Conservation (phyloP, 2,329 filamentous ascomycete species). For the Scedosporium minutisporum region DNA sequence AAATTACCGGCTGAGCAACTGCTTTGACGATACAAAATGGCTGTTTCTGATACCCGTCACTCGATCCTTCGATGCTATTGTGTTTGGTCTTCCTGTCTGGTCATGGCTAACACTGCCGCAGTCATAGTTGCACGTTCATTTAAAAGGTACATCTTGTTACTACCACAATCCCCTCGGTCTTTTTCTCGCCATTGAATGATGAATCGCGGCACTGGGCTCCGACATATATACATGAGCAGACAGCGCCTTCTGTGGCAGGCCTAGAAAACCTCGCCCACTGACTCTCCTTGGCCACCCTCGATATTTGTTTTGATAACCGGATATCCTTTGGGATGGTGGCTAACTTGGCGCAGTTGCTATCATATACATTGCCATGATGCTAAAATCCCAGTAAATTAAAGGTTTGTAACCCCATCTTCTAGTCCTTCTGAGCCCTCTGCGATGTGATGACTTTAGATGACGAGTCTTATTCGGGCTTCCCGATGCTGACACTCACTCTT, state of each 20-base stretch:
- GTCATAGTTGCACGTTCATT: constrained; percentile 11
- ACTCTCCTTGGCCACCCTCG: constrained; percentile 26
- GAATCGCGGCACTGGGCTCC: constrained; percentile 94
- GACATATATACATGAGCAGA: constrained; percentile 63
- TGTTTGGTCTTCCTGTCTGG: background rate
- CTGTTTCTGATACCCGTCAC: constrained; percentile 62
- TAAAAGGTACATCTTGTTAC: constrained; percentile 7
- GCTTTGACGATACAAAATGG: constrained; percentile 73
- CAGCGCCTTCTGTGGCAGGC: constrained; percentile 91
- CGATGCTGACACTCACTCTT: constrained; percentile 59
- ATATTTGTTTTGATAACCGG: background rate
- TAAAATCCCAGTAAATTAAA: background rate
- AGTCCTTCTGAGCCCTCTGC: constrained; percentile 17
- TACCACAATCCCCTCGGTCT: background rate
- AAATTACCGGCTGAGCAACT: constrained; percentile 88
- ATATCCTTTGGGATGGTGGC: background rate
- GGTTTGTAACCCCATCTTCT: constrained; percentile 1
- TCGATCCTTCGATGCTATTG: background rate
- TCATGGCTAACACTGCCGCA: background rate
- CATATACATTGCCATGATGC: background rate
- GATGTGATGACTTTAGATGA: constrained; percentile 50
- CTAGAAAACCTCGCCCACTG: constrained; percentile 99
- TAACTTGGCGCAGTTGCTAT: background rate
- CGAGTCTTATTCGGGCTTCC: constrained; percentile 68
- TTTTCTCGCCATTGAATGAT: constrained; percentile 46